Conservation (phyloP, 2,329 filamentous ascomycete genomes). For the Tolypocladium inflatum region DNA sequence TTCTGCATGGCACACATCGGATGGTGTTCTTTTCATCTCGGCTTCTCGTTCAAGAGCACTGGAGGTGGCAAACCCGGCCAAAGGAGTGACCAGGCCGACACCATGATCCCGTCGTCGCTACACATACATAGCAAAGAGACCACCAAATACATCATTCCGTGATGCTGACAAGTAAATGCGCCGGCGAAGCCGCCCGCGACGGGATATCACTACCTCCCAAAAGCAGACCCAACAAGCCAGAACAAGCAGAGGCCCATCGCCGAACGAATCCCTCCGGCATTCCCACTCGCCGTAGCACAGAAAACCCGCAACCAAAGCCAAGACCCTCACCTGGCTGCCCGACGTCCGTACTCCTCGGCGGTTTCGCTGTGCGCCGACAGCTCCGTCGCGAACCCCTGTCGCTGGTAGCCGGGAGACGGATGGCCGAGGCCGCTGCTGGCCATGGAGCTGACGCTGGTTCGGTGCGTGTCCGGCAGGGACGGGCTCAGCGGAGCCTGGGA, state of each 20-base stretch:
- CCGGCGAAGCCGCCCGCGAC: too few species aligned
- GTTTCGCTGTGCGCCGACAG: constrained; percentile 38
- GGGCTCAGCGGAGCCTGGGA: constrained; percentile 23
- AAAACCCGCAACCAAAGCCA: neutral
- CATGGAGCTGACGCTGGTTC: constrained; percentile 15
- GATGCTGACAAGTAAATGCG: neutral
- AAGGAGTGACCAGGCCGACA: neutral
- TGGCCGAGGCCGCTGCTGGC: constrained; percentile 15
- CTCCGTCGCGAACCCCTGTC: constrained; percentile 31
- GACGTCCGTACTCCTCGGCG: constrained; percentile 28
- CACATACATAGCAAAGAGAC: neutral
- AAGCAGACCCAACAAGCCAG: neutral
- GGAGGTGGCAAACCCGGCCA: neutral
- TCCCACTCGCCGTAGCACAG: neutral
- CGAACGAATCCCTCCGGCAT: neutral
- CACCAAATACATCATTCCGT: neutral
- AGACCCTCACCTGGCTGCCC: neutral
- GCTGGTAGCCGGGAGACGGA: constrained; percentile 28
- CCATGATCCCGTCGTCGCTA: neutral
- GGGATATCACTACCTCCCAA: neutral
- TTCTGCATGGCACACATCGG: too few species aligned
- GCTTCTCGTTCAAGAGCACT: neutral
- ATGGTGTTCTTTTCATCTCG: too few species aligned
- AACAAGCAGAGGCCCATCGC: neutral
- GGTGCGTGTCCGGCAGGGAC: constrained; percentile 10